These are phyloP conservation scores for Craterostigma plantagineum DNA, from an alignment of 257 asterid genomes.

Conservation along the genomic window DNA sequence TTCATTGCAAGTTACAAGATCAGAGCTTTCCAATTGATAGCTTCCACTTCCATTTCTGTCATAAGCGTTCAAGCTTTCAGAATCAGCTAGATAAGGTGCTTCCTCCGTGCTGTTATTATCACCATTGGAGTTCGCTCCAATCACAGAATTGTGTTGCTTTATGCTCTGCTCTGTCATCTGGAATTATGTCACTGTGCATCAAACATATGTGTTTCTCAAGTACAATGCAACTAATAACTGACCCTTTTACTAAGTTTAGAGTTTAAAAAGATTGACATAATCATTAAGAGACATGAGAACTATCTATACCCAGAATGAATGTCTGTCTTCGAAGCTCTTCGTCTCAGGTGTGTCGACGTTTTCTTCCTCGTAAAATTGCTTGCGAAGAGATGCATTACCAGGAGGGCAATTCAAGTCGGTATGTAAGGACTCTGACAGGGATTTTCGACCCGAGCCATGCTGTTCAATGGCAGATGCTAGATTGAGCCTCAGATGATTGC, in stretches of 20 bases:
- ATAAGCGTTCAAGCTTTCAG: slow-evolving; percentile 21
- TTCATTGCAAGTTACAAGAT: slow-evolving; percentile 32
- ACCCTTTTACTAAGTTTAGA: not conserved
- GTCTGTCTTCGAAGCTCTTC: slow-evolving; percentile 40
- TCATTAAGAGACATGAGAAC: not conserved
- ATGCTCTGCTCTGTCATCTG: slow-evolving; percentile 39
- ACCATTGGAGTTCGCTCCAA: slow-evolving; percentile 13
- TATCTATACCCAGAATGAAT: slow-evolving; percentile 28
- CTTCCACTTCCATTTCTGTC: slow-evolving; percentile 40
- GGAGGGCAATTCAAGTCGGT: slow-evolving; percentile 43
- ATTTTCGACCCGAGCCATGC: slow-evolving; percentile 89
- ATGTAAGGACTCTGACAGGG: slow-evolving; percentile 75
- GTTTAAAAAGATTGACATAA: not conserved
- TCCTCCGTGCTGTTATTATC: slow-evolving; percentile 36
- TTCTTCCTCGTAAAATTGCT: slow-evolving; percentile 62
- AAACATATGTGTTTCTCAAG: too few relatives aligned
- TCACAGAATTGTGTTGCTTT: slow-evolving; percentile 23
- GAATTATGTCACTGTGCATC: not conserved
- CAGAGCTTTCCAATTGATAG: slow-evolving; percentile 24
- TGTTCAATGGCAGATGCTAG: slow-evolving; percentile 66
- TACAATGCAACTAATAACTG: too few relatives aligned
- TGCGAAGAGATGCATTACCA: slow-evolving; percentile 75
- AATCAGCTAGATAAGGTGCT: slow-evolving; percentile 18
- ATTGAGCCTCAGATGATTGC: slow-evolving; percentile 41
- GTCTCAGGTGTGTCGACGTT: slow-evolving; percentile 17